These are phyloP conservation scores for Stentor roeselii DNA, from an alignment of 73 alveolate genomes.

Conservation along the genomic window DNA sequence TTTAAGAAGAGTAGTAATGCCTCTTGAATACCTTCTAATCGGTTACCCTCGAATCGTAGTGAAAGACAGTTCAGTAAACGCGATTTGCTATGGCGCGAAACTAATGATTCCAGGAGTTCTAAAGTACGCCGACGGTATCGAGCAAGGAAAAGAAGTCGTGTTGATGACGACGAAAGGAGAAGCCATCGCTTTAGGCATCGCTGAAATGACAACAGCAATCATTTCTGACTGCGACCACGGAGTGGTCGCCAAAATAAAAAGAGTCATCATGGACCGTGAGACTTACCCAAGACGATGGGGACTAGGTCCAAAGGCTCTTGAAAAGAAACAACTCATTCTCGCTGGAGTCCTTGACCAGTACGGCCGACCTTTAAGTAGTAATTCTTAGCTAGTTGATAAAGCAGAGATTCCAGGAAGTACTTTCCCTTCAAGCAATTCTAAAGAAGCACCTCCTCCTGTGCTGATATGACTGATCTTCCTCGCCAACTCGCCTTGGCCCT, in stretches of 20 bases:
- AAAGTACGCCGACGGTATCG: conserved; percentile 95
- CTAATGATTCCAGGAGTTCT: conserved; percentile 99
- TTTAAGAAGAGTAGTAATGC: conserved; percentile 97
- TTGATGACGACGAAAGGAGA: conserved; percentile 99
- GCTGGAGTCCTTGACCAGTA: conserved; percentile 95
- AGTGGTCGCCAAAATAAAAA: conserved; percentile 91
- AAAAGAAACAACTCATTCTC: conserved; percentile 93
- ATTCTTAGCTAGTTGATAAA: conserved; percentile 20
- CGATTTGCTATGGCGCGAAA: conserved; percentile 99
- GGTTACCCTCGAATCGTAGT: conserved; percentile 95
- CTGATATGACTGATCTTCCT: conserved; percentile 58
- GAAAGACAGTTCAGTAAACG: conserved; percentile 94
- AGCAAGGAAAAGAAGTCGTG: conserved; percentile 95
- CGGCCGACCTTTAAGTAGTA: conserved; percentile 64
- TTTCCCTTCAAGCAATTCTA: conserved; percentile 86
- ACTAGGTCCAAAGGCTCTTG: conserved; percentile 96
- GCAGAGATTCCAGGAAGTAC: conserved; percentile 71
- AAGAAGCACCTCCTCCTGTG: conserved; percentile 88
- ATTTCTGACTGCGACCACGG: conserved; percentile 99
- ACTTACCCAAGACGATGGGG: conserved; percentile 99
- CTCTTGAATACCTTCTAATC: conserved; percentile 95
- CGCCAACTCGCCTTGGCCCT: conserved; percentile 26
- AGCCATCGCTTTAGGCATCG: conserved; percentile 96
- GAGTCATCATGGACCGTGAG: conserved; percentile 99
- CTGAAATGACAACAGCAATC: conserved; percentile 98